Evolutionary conservation across 2,329 filamentous ascomycete genomes (phyloP).

Genomic region (Fusarium sublunatum): DNA sequence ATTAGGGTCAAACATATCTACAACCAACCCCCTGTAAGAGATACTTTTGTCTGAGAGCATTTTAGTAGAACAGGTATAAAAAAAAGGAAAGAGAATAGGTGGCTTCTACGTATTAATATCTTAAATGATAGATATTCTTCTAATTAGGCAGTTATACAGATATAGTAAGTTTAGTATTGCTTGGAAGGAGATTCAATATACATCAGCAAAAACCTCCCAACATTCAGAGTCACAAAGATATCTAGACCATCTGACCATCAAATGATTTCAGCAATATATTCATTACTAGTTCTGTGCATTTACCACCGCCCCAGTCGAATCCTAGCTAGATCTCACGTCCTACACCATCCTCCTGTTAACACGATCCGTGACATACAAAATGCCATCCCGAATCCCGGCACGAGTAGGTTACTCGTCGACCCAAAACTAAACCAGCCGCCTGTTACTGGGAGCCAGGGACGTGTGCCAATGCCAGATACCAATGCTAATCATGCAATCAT

Average conservation of each 20-base stretch:
- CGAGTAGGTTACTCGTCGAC: slow-evolving; percentile 18
- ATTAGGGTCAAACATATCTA: too few relatives aligned
- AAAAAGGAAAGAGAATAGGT: too few relatives aligned
- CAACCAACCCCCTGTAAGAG: too few relatives aligned
- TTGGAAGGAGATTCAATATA: too few relatives aligned
- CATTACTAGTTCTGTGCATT: slow-evolving; percentile 48
- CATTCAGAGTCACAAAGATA: neutral
- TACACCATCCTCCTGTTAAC: slow-evolving; percentile 19
- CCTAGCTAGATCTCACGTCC: slow-evolving; percentile 31
- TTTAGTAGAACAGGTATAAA: too few relatives aligned
- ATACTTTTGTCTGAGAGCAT: too few relatives aligned
- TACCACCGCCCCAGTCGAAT: slow-evolving; percentile 40
- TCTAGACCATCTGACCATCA: neutral
- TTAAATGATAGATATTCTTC: too few relatives aligned
- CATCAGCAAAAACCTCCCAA: too few relatives aligned
- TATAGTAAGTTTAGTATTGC: too few relatives aligned
- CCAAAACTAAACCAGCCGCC: slow-evolving; percentile 31
- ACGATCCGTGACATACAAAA: slow-evolving; percentile 20
- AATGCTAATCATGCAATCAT: slow-evolving; percentile 55
- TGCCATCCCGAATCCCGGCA: slow-evolving; percentile 27
- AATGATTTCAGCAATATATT: slow-evolving; percentile 44
- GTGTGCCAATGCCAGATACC: slow-evolving; percentile 48
- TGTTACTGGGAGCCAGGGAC: slow-evolving; percentile 32
- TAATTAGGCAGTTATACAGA: too few relatives aligned
- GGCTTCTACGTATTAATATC: too few relatives aligned